These are phyloP conservation scores for Cornus suecica DNA, from an alignment of 148 eudicot species.

Conservation along the genomic window DNA sequence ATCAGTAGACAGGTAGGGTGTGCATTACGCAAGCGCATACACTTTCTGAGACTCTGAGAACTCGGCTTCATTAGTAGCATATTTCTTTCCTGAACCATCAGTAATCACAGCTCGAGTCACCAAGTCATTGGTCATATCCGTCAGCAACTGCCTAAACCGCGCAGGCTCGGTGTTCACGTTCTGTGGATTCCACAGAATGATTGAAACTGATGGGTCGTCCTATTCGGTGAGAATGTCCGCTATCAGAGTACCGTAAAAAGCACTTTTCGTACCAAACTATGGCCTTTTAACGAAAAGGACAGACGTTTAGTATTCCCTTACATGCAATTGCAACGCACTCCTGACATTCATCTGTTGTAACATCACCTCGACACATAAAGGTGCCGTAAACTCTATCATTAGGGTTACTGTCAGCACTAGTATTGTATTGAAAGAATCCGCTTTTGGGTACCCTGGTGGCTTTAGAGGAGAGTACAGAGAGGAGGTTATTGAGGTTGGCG, in stretches of 20 bases:
- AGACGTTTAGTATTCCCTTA: background rate
- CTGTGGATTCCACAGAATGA: background rate
- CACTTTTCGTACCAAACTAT: slow-evolving; percentile 38
- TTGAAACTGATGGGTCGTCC: background rate
- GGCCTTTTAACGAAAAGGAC: slow-evolving; percentile 18
- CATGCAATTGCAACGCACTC: slow-evolving; percentile 30
- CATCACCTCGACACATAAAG: slow-evolving; percentile 24
- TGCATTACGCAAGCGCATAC: slow-evolving; percentile 37
- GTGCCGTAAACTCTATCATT: slow-evolving; percentile 28
- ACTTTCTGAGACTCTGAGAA: background rate
- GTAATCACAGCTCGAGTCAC: slow-evolving; percentile 10
- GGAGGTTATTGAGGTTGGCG: background rate
- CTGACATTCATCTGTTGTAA: slow-evolving; percentile 11
- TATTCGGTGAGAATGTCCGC: slow-evolving; percentile 2
- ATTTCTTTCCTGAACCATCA: slow-evolving; percentile 16
- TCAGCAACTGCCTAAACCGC: slow-evolving; percentile 6
- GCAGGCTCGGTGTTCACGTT: background rate
- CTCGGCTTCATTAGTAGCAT: slow-evolving; percentile 3
- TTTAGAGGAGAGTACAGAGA: too few relatives aligned
- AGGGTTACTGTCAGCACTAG: background rate
- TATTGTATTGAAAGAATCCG: background rate
- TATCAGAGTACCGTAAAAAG: slow-evolving; percentile 27
- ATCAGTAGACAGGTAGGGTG: slow-evolving; percentile 22
- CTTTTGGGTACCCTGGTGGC: background rate
- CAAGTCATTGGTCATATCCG: background rate